Conservation (phyloP, 495 filamentous ascomycete species). For the Cercophora sp. region DNA sequence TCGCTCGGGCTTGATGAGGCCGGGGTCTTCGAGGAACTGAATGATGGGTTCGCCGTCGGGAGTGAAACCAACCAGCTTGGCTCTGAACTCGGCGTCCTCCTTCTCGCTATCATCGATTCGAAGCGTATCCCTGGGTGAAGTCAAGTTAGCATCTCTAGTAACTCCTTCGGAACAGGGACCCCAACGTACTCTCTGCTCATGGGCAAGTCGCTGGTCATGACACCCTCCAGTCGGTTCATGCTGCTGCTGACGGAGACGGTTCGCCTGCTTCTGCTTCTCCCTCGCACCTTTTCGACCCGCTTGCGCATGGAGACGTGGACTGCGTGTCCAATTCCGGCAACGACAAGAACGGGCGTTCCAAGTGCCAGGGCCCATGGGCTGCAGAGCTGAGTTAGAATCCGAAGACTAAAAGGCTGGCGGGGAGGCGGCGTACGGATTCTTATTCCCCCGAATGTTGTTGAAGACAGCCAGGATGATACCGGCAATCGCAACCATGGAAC, state of each 20-base stretch:
- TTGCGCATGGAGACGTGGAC: slow-evolving; percentile 33
- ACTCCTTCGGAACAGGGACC: neutral
- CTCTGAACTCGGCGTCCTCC: slow-evolving; percentile 21
- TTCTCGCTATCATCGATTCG: slow-evolving; percentile 24
- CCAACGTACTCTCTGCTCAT: slow-evolving; percentile 31
- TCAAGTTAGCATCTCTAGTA: slow-evolving; percentile 1
- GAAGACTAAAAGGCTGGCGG: neutral
- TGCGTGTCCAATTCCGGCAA: slow-evolving; percentile 40
- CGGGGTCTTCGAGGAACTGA: slow-evolving; percentile 25
- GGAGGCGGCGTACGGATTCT: slow-evolving; percentile 33
- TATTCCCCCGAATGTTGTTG: slow-evolving; percentile 34
- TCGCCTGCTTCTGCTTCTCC: slow-evolving; percentile 11
- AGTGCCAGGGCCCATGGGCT: slow-evolving; percentile 46
- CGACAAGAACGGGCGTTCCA: slow-evolving; percentile 48
- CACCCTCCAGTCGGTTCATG: slow-evolving; percentile 12
- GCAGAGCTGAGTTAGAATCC: neutral
- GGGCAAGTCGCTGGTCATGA: slow-evolving; percentile 14
- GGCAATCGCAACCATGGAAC: slow-evolving; percentile 45
- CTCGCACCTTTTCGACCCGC: slow-evolving; percentile 21
- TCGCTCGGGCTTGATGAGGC: slow-evolving; percentile 13
- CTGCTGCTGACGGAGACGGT: slow-evolving; percentile 14
- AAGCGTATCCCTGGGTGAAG: slow-evolving; percentile 21
- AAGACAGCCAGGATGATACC: slow-evolving; percentile 40
- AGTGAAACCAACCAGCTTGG: slow-evolving; percentile 34
- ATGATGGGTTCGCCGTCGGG: slow-evolving; percentile 25